These are phyloP conservation scores for Suillus decipiens DNA, from an alignment of 768 basidiomycete species.

Conservation along the genomic window DNA sequence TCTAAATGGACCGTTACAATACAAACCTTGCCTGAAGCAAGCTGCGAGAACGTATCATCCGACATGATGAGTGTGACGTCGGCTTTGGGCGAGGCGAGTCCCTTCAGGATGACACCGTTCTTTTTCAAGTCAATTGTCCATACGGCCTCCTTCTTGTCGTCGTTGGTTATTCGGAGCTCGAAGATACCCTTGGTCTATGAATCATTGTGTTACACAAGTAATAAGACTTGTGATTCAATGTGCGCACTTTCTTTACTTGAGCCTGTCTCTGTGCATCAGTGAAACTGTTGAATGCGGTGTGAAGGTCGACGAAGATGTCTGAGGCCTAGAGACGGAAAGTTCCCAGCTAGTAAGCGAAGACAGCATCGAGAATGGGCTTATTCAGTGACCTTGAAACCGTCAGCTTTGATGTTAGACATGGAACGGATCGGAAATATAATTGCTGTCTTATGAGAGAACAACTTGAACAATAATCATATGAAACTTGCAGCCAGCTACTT, in stretches of 20 bases:
- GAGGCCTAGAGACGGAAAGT: constrained; percentile 52
- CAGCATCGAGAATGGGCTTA: neutral
- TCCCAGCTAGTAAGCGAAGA: neutral
- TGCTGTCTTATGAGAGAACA: neutral
- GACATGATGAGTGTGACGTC: constrained; percentile 82
- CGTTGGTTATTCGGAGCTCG: constrained; percentile 79
- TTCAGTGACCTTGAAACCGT: constrained; percentile 66
- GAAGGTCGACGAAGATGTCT: constrained; percentile 57
- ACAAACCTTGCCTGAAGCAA: constrained; percentile 73
- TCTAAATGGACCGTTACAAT: neutral
- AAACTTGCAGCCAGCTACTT: neutral
- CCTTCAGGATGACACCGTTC: constrained; percentile 74
- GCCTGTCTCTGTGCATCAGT: constrained; percentile 63
- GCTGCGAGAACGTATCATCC: constrained; percentile 71
- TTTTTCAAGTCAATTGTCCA: constrained; percentile 97
- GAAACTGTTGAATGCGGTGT: constrained; percentile 50
- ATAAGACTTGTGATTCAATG: neutral
- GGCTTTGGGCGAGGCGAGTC: constrained; percentile 58
- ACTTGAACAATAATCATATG: neutral
- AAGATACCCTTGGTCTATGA: constrained; percentile 84
- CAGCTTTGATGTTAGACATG: constrained; percentile 74
- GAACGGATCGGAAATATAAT: constrained; percentile 8
- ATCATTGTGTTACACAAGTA: neutral
- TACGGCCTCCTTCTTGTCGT: constrained; percentile 62
- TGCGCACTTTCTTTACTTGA: constrained; percentile 72